Conservation (phyloP, 805 yeast species). For the Zygosaccharomyces kombuchaensis region DNA sequence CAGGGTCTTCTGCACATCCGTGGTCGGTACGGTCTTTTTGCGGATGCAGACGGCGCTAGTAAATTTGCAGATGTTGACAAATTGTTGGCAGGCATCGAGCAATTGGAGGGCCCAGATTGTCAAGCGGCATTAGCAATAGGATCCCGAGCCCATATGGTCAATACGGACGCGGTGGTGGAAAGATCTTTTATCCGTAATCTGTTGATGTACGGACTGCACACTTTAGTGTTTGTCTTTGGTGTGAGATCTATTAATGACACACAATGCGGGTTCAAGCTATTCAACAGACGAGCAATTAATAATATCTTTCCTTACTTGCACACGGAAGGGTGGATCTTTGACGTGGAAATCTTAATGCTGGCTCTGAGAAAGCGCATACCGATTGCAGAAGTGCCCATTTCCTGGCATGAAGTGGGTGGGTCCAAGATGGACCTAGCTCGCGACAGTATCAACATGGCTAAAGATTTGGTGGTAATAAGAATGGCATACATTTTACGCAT, state of each 20-base stretch:
- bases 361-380: conserved; percentile 67
- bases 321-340: conserved; percentile 98
- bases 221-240: conserved; percentile 83
- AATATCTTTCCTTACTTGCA: conserved; percentile 84
- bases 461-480: conserved; percentile 85
- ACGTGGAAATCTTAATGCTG: conserved; percentile 83
- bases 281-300: conserved; percentile 62
- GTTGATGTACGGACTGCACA: conserved; percentile 88
- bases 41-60: conserved; percentile 98
- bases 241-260: conserved; percentile 84
- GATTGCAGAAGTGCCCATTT: conserved; percentile 75
- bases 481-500: conserved; percentile 83
- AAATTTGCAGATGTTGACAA: conserved; percentile 63
- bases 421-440: conserved; percentile 89
- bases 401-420: conserved; percentile 97
- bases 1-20: conserved; percentile 78
- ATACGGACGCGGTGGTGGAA: conserved; percentile 94
- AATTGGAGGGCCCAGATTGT: conserved; percentile 24
- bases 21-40: conserved; percentile 76
- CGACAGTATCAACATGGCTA: conserved; percentile 89
- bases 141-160: conserved; percentile 94
- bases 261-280: conserved; percentile 95
- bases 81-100: conserved; percentile 43
- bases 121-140: conserved; percentile 74
- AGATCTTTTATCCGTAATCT: conserved; percentile 84